A percentile compares a stretch with the other conserved stretches of the same genome.
Conservation (phyloP, 176 grass and related monocot species). For the Dactylis glomerata region DNA sequence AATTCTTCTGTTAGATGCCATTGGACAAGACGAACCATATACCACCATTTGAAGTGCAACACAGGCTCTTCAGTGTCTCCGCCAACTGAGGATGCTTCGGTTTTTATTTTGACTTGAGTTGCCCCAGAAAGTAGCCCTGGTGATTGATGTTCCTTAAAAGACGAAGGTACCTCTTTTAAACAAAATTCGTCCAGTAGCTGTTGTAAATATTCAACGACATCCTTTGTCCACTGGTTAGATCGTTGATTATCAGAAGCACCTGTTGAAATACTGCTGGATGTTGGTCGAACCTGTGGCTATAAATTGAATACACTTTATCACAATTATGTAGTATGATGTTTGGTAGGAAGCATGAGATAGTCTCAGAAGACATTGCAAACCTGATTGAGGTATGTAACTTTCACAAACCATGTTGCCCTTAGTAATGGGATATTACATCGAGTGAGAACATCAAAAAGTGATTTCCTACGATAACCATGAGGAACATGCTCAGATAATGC, state of each 20-base stretch:
- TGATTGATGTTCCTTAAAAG: constrained; percentile 70
- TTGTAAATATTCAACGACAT: constrained; percentile 86
- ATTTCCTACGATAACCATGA: constrained; percentile 97
- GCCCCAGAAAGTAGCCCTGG: constrained; percentile 47
- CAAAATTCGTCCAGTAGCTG: constrained; percentile 91
- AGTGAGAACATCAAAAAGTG: constrained; percentile 92
- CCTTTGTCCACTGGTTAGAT: constrained; percentile 90
- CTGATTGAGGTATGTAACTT: constrained; percentile 99
- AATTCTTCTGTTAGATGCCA: constrained; percentile 94
- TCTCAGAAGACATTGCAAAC: constrained; percentile 40
- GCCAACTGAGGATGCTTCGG: constrained; percentile 45
- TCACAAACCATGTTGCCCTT: constrained; percentile 99
- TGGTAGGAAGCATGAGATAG: constrained; percentile 22
- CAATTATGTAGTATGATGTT: not conserved
- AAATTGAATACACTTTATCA: constrained; percentile 36
- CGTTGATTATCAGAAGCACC: constrained; percentile 73
- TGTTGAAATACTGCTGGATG: constrained; percentile 54
- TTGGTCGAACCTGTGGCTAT: constrained; percentile 64
- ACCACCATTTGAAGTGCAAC: constrained; percentile 84
- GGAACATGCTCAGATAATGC: constrained; percentile 84
- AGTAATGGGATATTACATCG: constrained; percentile 82
- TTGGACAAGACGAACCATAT: constrained; percentile 84
- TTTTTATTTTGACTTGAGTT: constrained; percentile 59
- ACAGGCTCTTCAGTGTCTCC: constrained; percentile 61
- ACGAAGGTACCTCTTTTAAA: constrained; percentile 61